Evolutionary conservation across 2,329 filamentous ascomycete species (phyloP).

Genomic region (Ceratocystis cacaofunesta): DNA sequence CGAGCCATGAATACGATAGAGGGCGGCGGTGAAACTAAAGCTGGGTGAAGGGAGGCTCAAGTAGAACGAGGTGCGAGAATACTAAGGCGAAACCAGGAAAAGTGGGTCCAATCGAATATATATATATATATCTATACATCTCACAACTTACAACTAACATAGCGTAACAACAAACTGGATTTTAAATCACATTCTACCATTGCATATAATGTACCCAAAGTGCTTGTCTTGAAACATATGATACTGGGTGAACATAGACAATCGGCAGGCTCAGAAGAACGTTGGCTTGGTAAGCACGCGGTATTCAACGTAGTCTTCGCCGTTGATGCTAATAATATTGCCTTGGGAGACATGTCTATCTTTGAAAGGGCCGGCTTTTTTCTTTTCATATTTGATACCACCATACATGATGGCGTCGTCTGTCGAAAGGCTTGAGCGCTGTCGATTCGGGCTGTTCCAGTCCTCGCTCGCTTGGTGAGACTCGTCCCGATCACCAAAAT

Average conservation of each 20-base stretch:
- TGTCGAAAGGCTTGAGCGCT: constrained; percentile 18
- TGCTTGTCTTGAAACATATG: neutral
- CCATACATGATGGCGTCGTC: constrained; percentile 43
- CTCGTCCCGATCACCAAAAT: constrained; percentile 3
- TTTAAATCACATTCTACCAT: no score
- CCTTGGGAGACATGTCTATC: constrained; percentile 50
- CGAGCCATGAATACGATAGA: no score
- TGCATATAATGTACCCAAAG: neutral
- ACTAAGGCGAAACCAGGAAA: no score
- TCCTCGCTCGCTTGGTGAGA: neutral
- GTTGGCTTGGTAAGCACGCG: constrained; percentile 48
- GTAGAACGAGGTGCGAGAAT: no score
- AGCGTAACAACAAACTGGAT: no score
- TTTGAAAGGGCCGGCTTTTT: constrained; percentile 43
- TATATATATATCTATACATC: no score
- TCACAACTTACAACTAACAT: no score
- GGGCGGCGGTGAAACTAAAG: no score
- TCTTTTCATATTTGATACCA: constrained; percentile 48
- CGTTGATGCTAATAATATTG: constrained; percentile 48
- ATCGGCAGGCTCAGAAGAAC: constrained; percentile 34
- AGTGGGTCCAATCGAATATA: no score
- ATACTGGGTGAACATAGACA: neutral
- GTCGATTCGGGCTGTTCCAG: constrained; percentile 4
- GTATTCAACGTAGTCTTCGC: constrained; percentile 53
- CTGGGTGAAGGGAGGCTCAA: no score